phyloP scores from a whole-genome alignment of 2,329 filamentous ascomycete species.

The Aspergillus novofumigatus region DNA sequence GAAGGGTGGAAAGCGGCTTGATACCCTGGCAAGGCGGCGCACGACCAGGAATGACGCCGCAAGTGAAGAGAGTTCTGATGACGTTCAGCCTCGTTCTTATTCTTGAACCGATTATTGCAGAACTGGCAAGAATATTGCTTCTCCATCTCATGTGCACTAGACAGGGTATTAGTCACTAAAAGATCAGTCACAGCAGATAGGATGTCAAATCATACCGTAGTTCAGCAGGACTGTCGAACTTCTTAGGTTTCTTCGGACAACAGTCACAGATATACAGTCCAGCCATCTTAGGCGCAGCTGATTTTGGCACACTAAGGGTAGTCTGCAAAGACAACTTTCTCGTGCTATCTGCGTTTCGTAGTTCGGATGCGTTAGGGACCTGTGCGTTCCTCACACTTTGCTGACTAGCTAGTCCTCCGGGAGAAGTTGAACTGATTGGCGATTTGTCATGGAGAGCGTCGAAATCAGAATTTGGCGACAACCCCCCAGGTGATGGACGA shows the following conservation, averaged over 20 bases:
- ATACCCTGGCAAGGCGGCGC: constrained; percentile 72
- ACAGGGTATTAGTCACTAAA: background rate
- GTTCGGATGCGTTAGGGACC: constrained; percentile 35
- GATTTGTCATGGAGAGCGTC: constrained; percentile 52
- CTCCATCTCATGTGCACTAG: constrained; percentile 81
- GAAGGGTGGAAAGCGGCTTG: constrained; percentile 85
- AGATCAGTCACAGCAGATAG: background rate
- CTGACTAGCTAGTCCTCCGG: constrained; percentile 37
- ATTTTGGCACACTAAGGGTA: constrained; percentile 30
- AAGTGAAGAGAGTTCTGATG: constrained; percentile 95
- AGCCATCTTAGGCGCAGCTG: constrained; percentile 45
- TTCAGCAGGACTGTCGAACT: constrained; percentile 81
- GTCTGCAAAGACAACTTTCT: constrained; percentile 48
- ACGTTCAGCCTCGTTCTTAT: constrained; percentile 96
- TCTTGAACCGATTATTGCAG: constrained; percentile 95
- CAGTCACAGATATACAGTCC: constrained; percentile 78
- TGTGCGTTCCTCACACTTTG: constrained; percentile 33
- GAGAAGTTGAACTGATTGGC: constrained; percentile 45
- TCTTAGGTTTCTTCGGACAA: constrained; percentile 95
- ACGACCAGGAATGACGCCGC: constrained; percentile 93
- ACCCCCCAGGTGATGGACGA: constrained; percentile 55
- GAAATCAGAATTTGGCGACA: constrained; percentile 56
- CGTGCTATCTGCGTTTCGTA: constrained; percentile 32
- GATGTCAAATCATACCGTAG: constrained; percentile 62
- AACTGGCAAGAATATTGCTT: constrained; percentile 94